Conservation (phyloP, 1,284 basidiomycete species). For the Malassezia yamatoensis region DNA sequence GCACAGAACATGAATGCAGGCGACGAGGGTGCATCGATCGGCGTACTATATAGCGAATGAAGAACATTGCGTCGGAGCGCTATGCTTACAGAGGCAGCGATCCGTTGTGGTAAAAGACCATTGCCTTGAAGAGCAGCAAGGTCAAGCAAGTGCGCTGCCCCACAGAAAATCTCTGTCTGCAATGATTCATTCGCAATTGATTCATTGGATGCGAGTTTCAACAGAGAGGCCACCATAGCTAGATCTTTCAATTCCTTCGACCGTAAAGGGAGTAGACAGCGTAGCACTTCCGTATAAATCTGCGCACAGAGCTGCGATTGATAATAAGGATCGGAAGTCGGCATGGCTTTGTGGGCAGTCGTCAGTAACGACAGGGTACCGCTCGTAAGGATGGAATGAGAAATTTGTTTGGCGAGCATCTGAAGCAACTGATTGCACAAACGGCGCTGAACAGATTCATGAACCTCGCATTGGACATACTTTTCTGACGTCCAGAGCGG, state of each 20-base stretch:
- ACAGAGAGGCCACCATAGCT: neutral
- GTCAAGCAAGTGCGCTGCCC: neutral
- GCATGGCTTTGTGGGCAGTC: conserved; percentile 13
- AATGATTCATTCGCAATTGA: conserved; percentile 3
- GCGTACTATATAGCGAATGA: neutral
- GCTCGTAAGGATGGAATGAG: conserved; percentile 21
- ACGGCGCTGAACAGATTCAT: neutral
- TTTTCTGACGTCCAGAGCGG: conserved; percentile 7
- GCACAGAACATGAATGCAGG: neutral
- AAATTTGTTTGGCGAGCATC: conserved; percentile 22
- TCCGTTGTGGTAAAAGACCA: neutral
- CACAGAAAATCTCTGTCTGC: conserved; percentile 5
- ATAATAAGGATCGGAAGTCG: conserved; percentile 10
- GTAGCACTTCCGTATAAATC: conserved; percentile 7
- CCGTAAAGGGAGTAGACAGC: neutral
- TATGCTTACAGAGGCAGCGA: neutral
- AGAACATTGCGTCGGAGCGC: conserved; percentile 13
- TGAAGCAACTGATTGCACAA: conserved; percentile 13
- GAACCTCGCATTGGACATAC: neutral
- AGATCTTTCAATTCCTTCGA: neutral
- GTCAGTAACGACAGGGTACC: conserved; percentile 18
- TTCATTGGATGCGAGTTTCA: conserved; percentile 16
- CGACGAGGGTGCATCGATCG: neutral
- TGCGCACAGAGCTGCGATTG: conserved; percentile 14
- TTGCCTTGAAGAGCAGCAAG: neutral